These are phyloP conservation scores for Triangularia verruculosa DNA, from an alignment of 2,329 filamentous ascomycete genomes.

Conservation along the genomic window DNA sequence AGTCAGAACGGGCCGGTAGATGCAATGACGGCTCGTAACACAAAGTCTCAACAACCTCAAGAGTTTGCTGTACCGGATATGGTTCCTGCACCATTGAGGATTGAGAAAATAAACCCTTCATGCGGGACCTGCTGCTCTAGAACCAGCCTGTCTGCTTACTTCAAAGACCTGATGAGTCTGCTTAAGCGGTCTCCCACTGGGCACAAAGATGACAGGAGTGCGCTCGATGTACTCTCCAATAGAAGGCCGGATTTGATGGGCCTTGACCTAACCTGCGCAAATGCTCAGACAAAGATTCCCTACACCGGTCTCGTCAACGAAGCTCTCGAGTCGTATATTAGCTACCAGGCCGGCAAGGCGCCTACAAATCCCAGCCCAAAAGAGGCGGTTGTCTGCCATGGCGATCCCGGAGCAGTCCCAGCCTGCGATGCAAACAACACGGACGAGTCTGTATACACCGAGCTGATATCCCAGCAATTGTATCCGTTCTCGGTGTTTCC, in stretches of 20 bases:
- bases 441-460: not conserved
- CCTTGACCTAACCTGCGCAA: slow-evolving; percentile 30
- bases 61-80: too few relatives aligned
- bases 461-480: not conserved
- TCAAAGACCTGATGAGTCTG: not conserved
- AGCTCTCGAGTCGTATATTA: slow-evolving; percentile 29
- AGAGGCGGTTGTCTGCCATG: not conserved
- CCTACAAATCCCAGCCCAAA: not conserved
- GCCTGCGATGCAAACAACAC: not conserved
- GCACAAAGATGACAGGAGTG: not conserved
- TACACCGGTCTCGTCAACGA: slow-evolving; percentile 34
- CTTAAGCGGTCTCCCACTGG: not conserved
- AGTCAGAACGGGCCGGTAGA: not conserved
- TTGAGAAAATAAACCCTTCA: too few relatives aligned
- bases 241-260: slow-evolving; percentile 30
- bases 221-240: slow-evolving; percentile 23
- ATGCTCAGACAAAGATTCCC: slow-evolving; percentile 30
- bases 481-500: not conserved
- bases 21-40: not conserved
- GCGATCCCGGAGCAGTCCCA: not conserved
- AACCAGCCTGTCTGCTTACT: not conserved
- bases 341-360: not conserved
- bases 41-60: too few relatives aligned
- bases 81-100: too few relatives aligned
- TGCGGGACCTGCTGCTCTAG: not conserved